A percentile compares a stretch with the other conserved stretches of the same genome.
Evolutionary conservation across 2,329 filamentous ascomycete species (phyloP).

Genomic region (Cyphellophora attinorum): DNA sequence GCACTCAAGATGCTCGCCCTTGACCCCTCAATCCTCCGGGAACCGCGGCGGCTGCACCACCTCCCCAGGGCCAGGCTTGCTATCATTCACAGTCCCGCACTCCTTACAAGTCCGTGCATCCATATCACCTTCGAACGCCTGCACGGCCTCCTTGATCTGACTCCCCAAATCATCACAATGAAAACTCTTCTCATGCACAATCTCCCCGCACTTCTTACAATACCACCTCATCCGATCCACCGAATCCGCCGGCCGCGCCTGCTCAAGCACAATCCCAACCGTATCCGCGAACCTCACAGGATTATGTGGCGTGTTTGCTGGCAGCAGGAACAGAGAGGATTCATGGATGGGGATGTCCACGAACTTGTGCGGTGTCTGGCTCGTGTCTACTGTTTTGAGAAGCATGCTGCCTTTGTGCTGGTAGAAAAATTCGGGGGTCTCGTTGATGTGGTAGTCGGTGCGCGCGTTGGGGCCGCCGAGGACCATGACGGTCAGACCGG

Average conservation of each 20-base stretch:
- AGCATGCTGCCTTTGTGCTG: conserved; percentile 90
- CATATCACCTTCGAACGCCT: conserved; percentile 64
- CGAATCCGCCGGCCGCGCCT: conserved; percentile 59
- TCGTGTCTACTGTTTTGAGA: conserved; percentile 73
- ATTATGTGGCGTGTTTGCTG: conserved; percentile 91
- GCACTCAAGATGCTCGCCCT: conserved; percentile 2
- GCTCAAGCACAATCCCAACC: conserved; percentile 88
- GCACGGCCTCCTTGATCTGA: conserved; percentile 87
- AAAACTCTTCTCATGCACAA: conserved; percentile 81
- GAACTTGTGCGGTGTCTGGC: conserved; percentile 47
- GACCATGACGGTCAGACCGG: conserved; percentile 85
- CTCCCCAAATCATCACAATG: conserved; percentile 83
- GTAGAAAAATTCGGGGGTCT: conserved; percentile 96
- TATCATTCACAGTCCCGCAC: conserved; percentile 67
- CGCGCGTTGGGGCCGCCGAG: conserved; percentile 93
- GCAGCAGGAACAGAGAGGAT: conserved; percentile 87
- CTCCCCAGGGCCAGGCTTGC: conserved; percentile 30
- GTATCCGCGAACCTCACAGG: conserved; percentile 88
- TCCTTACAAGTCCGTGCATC: conserved; percentile 62
- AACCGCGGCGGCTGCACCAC: conserved; percentile 31
- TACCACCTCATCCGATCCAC: conserved; percentile 87
- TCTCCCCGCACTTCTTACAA: conserved; percentile 57
- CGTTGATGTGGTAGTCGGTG: conserved; percentile 97
- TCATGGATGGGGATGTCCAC: conserved; percentile 82
- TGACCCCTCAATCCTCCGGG: conserved; percentile 16